These are phyloP conservation scores for Cryptococcus wingfieldii DNA, from an alignment of 1,284 basidiomycete species.

Conservation along the genomic window DNA sequence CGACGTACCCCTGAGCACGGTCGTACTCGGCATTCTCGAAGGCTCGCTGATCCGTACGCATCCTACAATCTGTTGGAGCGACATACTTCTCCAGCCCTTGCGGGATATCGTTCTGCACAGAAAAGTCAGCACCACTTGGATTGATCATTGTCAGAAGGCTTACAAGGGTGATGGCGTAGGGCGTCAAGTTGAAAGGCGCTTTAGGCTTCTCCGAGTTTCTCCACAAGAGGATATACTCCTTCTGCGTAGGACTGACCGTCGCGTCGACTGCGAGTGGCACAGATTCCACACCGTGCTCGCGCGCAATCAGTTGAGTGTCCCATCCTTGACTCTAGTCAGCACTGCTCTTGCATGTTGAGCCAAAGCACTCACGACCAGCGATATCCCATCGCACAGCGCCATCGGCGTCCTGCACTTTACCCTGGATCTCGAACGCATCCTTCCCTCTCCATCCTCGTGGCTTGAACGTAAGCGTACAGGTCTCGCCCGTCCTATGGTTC, in stretches of 20 bases:
- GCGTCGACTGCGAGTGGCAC: constrained; percentile 55
- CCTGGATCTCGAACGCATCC: constrained; percentile 88
- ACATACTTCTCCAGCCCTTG: constrained; percentile 63
- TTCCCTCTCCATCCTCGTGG: constrained; percentile 90
- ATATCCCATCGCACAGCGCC: constrained; percentile 79
- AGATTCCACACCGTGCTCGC: constrained; percentile 63
- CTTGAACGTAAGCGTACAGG: constrained; percentile 88
- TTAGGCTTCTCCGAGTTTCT: constrained; percentile 80
- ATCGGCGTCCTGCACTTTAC: constrained; percentile 65
- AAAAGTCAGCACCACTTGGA: not conserved
- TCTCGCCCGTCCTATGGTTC: constrained; percentile 90
- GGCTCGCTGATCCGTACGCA: constrained; percentile 91
- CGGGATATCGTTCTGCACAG: constrained; percentile 47
- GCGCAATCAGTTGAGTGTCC: constrained; percentile 90
- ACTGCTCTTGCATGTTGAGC: not conserved
- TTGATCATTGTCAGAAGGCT: constrained; percentile 2
- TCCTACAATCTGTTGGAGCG: constrained; percentile 86
- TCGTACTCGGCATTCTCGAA: constrained; percentile 92
- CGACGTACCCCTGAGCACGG: constrained; percentile 63
- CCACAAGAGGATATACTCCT: constrained; percentile 63
- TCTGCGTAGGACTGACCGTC: constrained; percentile 30
- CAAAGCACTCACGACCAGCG: constrained; percentile 60
- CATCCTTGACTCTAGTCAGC: constrained; percentile 55
- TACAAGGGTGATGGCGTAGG: constrained; percentile 80
- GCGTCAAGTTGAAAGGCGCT: constrained; percentile 90